Evolutionary conservation across 805 yeast species (phyloP).

Genomic region (Kuraishia cidri): DNA sequence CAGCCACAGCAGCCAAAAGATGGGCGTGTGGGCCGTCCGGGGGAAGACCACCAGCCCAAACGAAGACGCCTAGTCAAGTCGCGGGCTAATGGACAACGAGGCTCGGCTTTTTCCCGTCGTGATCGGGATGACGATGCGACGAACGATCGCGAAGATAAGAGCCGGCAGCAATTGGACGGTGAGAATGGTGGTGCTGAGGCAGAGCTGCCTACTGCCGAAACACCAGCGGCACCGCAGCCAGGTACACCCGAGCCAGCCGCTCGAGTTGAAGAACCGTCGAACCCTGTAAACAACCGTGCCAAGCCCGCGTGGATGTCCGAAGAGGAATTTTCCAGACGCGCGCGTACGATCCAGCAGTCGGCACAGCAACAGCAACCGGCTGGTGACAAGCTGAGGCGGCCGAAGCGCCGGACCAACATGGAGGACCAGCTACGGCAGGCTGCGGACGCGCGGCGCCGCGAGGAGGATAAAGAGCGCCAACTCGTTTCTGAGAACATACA

Average conservation of each 20-base stretch:
- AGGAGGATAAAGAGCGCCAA: constrained; percentile 20
- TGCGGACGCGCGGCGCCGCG: constrained; percentile 15
- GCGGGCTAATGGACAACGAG: neutral
- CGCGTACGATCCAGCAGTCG: too few relatives aligned
- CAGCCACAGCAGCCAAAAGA: too few relatives aligned
- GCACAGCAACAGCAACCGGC: too few relatives aligned
- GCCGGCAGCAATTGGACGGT: too few relatives aligned
- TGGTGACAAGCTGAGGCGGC: constrained; percentile 19
- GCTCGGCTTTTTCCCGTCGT: neutral
- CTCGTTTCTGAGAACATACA: constrained; percentile 10
- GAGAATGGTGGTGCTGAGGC: neutral
- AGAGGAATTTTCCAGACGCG: constrained; percentile 15
- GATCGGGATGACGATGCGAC: neutral
- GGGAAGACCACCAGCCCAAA: too few relatives aligned
- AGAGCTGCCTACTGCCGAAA: neutral
- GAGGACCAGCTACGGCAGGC: constrained; percentile 11
- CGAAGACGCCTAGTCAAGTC: neutral
- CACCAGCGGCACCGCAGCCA: neutral
- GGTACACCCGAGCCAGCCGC: neutral
- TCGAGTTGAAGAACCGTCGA: too few relatives aligned
- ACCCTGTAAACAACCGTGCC: too few relatives aligned
- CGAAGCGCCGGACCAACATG: constrained; percentile 14
- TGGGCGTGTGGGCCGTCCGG: too few relatives aligned
- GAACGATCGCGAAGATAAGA: too few relatives aligned
- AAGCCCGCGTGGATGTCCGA: constrained; percentile 26